Base-by-base conservation (phyloP, 306 rosid genomes). In the Castanopsis chinensis region DNA sequence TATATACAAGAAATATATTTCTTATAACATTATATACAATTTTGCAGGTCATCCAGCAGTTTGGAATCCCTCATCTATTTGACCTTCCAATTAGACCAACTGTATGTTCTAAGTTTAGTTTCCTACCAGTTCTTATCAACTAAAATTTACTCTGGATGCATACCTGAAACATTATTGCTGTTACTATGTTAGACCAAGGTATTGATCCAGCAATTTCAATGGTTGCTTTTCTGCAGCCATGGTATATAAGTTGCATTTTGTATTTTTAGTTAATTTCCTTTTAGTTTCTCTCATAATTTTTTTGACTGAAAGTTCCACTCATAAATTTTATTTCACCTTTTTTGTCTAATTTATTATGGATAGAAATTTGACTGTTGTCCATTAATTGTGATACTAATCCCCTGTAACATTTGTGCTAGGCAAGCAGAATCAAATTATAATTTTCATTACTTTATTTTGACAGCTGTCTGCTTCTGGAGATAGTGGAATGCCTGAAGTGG, bases 401-500 rank as follows among this genome's bases (percentile, higher is more conserved):
- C 17, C 10, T 67, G 52, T 67, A 28, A 18, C 52, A 8, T 67
- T 15, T 32, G 25, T 67, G 25, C 49, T 77, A 75, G 65, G 61
- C 69, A 73, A 72, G 64, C 17, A 59, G 15, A 41, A 59, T 59
- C 71, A 71, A 37, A 75, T 75, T 69, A 79, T 41, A 74, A 75
- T 41, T 45, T 51, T 69, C 35, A 21, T 63, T 6, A 2, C 60
- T 74, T 75, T 53, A 45, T 76, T 25, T 72, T 71, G 43, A 73
- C 81, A 95, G 99, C 93, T 95, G 59, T 95, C 99, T 77, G 90
- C 99, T 82, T 95, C 98, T 65, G 98, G 99, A 82, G 98, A 95
- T 81, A 89, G 98, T 79, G 99, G 99, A 77, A 82, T 79, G 83
- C 99, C 99, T 61, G 99, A 93, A 88, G 98, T 89, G 74, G 99